Conservation (phyloP, 495 filamentous ascomycete genomes). For the Physcia stellaris region DNA sequence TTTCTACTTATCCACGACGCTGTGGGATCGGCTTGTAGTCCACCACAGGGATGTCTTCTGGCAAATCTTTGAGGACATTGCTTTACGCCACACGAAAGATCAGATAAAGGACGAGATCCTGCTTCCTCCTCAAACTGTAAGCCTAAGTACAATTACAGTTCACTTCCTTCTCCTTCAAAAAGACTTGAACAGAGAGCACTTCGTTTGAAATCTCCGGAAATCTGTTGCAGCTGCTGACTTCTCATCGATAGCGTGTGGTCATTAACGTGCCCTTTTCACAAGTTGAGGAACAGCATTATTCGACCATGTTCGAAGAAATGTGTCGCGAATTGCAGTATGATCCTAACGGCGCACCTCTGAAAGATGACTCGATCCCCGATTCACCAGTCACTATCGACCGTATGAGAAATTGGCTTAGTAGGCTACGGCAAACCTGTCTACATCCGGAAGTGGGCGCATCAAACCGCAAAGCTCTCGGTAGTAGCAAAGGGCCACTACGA, state of each 20-base stretch:
- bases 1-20: constrained; percentile 39
- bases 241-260: constrained; percentile 71
- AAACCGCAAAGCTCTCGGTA: constrained; percentile 56
- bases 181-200: neutral
- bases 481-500: constrained; percentile 48
- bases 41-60: constrained; percentile 46
- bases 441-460: constrained; percentile 61
- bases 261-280: constrained; percentile 80
- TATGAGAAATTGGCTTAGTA: constrained; percentile 56
- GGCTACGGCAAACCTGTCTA: constrained; percentile 73
- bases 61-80: constrained; percentile 49
- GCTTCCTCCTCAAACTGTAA: constrained; percentile 51
- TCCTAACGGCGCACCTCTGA: constrained; percentile 43
- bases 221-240: constrained; percentile 40
- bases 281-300: constrained; percentile 81
- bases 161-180: no score
- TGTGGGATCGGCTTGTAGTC: constrained; percentile 54
- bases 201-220: neutral
- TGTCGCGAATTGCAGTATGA: constrained; percentile 52
- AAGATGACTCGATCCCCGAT: constrained; percentile 48
- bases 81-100: constrained; percentile 77
- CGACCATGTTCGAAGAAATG: constrained; percentile 57
- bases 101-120: constrained; percentile 56
- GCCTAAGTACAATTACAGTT: no score
- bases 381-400: constrained; percentile 39